Percentiles rank a stretch among this genome's conserved stretches.
Evolutionary conservation across 176 grass and related monocot genomes (phyloP).

Genomic region (Zoysia pacifica): DNA sequence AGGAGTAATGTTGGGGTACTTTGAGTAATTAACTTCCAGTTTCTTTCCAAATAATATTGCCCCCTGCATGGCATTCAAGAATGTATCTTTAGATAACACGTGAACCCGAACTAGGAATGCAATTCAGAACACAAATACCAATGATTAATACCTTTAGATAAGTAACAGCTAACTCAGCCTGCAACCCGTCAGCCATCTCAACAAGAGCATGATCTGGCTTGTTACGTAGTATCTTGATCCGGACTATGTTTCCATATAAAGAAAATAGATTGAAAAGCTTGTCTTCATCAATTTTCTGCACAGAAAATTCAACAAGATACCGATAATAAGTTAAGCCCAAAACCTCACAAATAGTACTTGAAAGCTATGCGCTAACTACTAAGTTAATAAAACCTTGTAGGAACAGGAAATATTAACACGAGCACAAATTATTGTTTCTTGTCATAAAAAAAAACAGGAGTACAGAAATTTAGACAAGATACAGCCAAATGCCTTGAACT

Average conservation of each 20-base stretch:
- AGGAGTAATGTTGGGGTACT: conserved; percentile 72
- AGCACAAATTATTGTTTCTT: not conserved
- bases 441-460: not conserved
- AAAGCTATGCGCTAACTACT: not conserved
- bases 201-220: conserved; percentile 96
- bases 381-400: not conserved
- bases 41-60: conserved; percentile 75
- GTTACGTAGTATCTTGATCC: conserved; percentile 91
- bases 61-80: conserved; percentile 43
- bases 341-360: not conserved
- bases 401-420: not conserved
- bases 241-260: conserved; percentile 92
- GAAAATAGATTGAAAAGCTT: conserved; percentile 98
- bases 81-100: conserved; percentile 2
- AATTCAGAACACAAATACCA: conserved; percentile 1
- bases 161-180: conserved; percentile 90
- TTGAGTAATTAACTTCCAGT: conserved; percentile 87
- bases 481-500: not conserved
- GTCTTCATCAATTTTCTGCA: conserved; percentile 92
- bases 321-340: not conserved
- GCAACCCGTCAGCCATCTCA: conserved; percentile 96
- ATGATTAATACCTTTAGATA: conserved; percentile 67
- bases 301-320: conserved; percentile 20
- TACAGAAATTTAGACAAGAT: conserved; percentile 10
- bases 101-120: conserved; percentile 12